phyloP scores from a whole-genome alignment of 257 asterid species.

The Echium plantagineum region DNA sequence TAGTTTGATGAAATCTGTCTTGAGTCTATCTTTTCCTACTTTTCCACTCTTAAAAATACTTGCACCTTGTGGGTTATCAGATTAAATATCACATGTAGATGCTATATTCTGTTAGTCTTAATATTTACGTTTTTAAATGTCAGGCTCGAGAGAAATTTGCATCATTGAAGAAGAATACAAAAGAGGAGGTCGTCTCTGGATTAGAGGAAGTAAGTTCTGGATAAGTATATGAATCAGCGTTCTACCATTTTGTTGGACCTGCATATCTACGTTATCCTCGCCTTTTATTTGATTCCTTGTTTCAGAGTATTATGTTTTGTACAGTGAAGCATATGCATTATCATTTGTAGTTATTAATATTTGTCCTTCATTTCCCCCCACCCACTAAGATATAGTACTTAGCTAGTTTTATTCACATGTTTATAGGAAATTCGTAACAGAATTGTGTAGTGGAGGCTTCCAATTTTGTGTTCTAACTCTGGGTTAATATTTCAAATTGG shows the following conservation, averaged over 20 bases:
- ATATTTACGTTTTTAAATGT: constrained; percentile 14
- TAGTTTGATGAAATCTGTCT: no score
- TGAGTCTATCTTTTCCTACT: neutral
- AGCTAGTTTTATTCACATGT: neutral
- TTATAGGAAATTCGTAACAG: no score
- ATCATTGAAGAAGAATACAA: constrained; percentile 74
- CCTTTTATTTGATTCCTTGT: neutral
- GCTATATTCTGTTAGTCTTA: constrained; percentile 9
- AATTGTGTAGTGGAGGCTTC: no score
- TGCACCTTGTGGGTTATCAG: neutral
- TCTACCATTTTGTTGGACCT: neutral
- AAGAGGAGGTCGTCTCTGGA: constrained; percentile 83
- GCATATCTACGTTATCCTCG: neutral
- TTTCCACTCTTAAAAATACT: neutral
- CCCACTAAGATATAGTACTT: neutral
- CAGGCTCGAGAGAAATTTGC: constrained; percentile 87
- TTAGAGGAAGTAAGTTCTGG: constrained; percentile 62
- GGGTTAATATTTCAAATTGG: no score
- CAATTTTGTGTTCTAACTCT: no score
- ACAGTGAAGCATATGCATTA: no score
- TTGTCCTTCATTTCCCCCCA: neutral
- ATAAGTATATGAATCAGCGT: neutral
- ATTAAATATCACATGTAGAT: neutral
- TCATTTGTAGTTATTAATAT: neutral
- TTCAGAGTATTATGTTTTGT: no score